phyloP scores from a whole-genome alignment of 129 eudicot genomes.

The Rutidosis leptorrhynchoides region DNA sequence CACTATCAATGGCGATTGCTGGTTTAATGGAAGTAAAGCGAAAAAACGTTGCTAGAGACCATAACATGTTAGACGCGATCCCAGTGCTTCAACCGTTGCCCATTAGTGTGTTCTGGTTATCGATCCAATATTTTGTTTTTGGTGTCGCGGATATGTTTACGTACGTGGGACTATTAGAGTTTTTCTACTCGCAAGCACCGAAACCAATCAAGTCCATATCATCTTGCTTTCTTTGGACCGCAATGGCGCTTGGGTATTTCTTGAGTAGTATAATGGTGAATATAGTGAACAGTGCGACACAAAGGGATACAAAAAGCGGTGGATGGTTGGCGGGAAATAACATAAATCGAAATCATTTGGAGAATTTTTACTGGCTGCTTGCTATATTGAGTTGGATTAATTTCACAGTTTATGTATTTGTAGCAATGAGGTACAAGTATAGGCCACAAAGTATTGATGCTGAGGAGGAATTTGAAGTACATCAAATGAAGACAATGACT shows the following conservation, averaged over 20 bases:
- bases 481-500: constrained; percentile 21
- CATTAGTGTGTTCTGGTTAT: constrained; percentile 65
- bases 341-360: constrained; percentile 60
- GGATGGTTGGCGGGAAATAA: constrained; percentile 82
- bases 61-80: constrained; percentile 59
- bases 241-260: constrained; percentile 74
- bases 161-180: constrained; percentile 66
- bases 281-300: constrained; percentile 48
- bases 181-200: constrained; percentile 75
- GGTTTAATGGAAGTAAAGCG: constrained; percentile 64
- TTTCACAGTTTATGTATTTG: constrained; percentile 48
- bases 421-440: constrained; percentile 68
- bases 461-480: constrained; percentile 25
- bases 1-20: constrained; percentile 62
- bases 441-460: constrained; percentile 33
- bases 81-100: constrained; percentile 57
- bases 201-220: constrained; percentile 62
- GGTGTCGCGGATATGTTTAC: constrained; percentile 80
- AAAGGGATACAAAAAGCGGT: constrained; percentile 40
- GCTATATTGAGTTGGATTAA: constrained; percentile 53
- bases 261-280: constrained; percentile 53
- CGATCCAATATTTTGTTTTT: constrained; percentile 56
- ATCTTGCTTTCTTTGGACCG: constrained; percentile 68
- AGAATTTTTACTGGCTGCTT: constrained; percentile 66
- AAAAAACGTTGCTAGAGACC: constrained; percentile 47